phyloP scores from a whole-genome alignment of 306 rosid genomes.

The Sesbania bispinosa region DNA sequence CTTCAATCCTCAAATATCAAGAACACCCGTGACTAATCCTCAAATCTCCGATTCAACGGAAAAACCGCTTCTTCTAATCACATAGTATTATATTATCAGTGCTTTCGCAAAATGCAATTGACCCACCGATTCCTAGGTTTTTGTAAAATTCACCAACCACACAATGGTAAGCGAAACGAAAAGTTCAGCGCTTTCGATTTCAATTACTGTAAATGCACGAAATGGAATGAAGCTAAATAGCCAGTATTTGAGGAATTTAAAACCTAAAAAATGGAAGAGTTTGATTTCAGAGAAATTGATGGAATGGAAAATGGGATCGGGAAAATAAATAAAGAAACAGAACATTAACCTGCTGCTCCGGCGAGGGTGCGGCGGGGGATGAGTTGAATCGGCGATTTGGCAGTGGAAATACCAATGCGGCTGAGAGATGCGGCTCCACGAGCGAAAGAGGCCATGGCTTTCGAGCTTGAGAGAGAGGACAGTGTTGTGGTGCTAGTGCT shows the following conservation, averaged over 20 bases:
- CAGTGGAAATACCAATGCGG: slow-evolving; percentile 50
- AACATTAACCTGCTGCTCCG: slow-evolving; percentile 72
- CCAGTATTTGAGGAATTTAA: not conserved
- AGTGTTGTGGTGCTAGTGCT: not conserved
- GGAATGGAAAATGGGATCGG: slow-evolving; percentile 19
- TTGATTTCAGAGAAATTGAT: slow-evolving; percentile 5
- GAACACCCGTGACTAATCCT: too few relatives aligned
- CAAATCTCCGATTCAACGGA: not conserved
- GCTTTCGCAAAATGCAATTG: not conserved
- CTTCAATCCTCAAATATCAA: not conserved
- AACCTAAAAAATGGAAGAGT: not conserved
- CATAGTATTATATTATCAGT: not conserved
- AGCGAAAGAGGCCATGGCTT: slow-evolving; percentile 70
- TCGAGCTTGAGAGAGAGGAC: not conserved
- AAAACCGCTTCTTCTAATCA: not conserved
- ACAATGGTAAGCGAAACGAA: not conserved
- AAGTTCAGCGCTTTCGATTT: not conserved
- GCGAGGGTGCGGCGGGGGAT: slow-evolving; percentile 80
- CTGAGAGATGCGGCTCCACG: slow-evolving; percentile 64
- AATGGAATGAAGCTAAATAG: not conserved
- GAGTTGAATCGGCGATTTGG: slow-evolving; percentile 44
- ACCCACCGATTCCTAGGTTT: not conserved
- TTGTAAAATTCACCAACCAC: not conserved
- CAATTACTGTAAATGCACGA: not conserved
- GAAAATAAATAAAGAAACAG: not conserved